These are phyloP conservation scores for Fragaria ananassa DNA, from an alignment of 306 rosid species.

Conservation along the genomic window DNA sequence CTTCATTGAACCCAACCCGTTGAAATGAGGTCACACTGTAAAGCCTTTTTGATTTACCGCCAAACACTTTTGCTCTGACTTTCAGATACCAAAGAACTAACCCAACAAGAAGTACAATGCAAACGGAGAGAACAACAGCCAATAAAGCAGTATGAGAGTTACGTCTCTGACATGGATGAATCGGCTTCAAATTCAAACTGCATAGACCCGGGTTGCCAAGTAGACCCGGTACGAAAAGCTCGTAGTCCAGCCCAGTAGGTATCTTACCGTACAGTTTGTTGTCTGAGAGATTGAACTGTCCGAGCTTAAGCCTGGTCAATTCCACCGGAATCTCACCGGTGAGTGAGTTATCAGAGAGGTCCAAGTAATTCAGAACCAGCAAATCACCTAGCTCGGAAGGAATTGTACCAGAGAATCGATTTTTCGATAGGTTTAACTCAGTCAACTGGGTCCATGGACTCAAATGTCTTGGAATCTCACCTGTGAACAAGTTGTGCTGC, in stretches of 20 bases:
- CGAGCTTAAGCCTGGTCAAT: conserved; percentile 53
- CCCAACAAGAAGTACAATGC: conserved; percentile 35
- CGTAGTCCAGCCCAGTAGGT: conserved; percentile 50
- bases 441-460: conserved; percentile 53
- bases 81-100: conserved; percentile 44
- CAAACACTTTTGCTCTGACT: conserved; percentile 21
- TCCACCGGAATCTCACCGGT: conserved; percentile 63
- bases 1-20: conserved; percentile 51
- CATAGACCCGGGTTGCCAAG: conserved; percentile 63
- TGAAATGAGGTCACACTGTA: conserved; percentile 53
- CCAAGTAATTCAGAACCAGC: conserved; percentile 55
- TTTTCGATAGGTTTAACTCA: conserved; percentile 56
- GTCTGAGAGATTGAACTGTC: conserved; percentile 54
- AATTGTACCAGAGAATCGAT: conserved; percentile 52
- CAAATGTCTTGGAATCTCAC: conserved; percentile 50
- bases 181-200: conserved; percentile 41
- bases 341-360: conserved; percentile 55
- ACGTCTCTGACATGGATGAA: conserved; percentile 45
- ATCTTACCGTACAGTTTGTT: conserved; percentile 58
- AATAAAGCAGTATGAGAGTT: conserved; percentile 31
- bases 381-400: conserved; percentile 55
- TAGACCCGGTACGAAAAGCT: conserved; percentile 37
- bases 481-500: conserved; percentile 60
- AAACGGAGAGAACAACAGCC: conserved; percentile 29
- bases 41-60: conserved; percentile 34